These are phyloP conservation scores for Mallotus japonicus DNA, from an alignment of 441 rosid genomes.

Conservation along the genomic window DNA sequence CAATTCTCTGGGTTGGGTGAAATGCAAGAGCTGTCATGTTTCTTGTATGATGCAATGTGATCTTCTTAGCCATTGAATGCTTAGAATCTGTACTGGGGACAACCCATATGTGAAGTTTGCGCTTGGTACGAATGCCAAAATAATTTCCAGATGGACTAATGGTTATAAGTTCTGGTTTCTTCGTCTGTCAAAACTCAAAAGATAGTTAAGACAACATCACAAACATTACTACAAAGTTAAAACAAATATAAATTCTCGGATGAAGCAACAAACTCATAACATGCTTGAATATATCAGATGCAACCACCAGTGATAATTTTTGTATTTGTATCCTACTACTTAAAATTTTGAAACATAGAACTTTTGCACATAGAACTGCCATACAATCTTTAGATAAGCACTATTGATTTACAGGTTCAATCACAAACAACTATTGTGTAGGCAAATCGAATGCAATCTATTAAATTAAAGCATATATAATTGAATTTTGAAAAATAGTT, in stretches of 20 bases:
- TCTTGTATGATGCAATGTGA: slow-evolving; percentile 82
- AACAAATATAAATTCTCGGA: neutral
- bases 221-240: neutral
- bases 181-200: slow-evolving; percentile 49
- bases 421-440: too few species aligned
- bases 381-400: neutral
- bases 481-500: too few species aligned
- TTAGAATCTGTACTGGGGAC: slow-evolving; percentile 57
- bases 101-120: slow-evolving; percentile 68
- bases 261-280: neutral
- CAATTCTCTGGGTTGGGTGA: slow-evolving; percentile 75
- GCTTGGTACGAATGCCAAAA: slow-evolving; percentile 60
- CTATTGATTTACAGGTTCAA: too few species aligned
- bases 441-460: too few species aligned
- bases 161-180: slow-evolving; percentile 57
- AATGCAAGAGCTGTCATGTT: slow-evolving; percentile 63
- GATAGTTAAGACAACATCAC: slow-evolving; percentile 11
- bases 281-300: neutral
- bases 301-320: neutral
- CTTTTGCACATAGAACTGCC: neutral
- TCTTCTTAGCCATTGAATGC: slow-evolving; percentile 42
- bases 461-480: too few species aligned
- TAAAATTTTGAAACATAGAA: neutral
- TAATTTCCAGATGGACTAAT: slow-evolving; percentile 59
- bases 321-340: neutral